Percentiles rank a stretch among this genome's conserved stretches.
Conservation (phyloP, 805 yeast genomes). For the Henningerozyma blattae region DNA sequence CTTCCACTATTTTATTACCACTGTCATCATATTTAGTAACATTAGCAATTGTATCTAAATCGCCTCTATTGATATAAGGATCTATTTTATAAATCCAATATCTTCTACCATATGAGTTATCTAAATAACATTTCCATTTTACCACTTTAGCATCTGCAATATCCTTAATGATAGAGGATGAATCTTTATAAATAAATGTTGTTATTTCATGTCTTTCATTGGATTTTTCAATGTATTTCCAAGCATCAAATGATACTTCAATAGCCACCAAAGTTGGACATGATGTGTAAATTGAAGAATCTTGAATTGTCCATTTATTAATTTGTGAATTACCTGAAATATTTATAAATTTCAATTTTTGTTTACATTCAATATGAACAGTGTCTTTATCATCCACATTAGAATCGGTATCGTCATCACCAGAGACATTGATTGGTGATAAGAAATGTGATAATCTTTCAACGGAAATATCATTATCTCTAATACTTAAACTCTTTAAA, state of each 20-base stretch:
- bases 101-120: constrained; percentile 49
- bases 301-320: constrained; percentile 48
- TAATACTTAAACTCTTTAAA: constrained; percentile 26
- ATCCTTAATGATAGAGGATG: constrained; percentile 14
- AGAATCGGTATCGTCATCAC: background rate
- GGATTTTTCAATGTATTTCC: constrained; percentile 23
- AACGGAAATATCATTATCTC: constrained; percentile 25
- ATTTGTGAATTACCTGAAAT: constrained; percentile 50
- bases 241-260: constrained; percentile 49
- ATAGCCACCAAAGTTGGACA: constrained; percentile 44
- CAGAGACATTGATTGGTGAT: constrained; percentile 10
- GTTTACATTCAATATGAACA: constrained; percentile 5
- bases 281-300: constrained; percentile 31
- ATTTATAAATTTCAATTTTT: constrained; percentile 46
- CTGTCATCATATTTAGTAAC: constrained; percentile 51
- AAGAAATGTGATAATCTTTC: constrained; percentile 24
- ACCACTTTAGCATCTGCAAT: constrained; percentile 10
- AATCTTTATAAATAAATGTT: constrained; percentile 10
- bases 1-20: constrained; percentile 43
- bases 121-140: constrained; percentile 25
- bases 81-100: constrained; percentile 61
- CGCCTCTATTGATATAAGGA: constrained; percentile 23
- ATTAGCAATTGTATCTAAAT: constrained; percentile 21
- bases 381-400: background rate
- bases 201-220: constrained; percentile 18